Base-by-base conservation (phyloP, 2,329 filamentous ascomycete species). In the Lasiodiplodia hormozganensis region DNA sequence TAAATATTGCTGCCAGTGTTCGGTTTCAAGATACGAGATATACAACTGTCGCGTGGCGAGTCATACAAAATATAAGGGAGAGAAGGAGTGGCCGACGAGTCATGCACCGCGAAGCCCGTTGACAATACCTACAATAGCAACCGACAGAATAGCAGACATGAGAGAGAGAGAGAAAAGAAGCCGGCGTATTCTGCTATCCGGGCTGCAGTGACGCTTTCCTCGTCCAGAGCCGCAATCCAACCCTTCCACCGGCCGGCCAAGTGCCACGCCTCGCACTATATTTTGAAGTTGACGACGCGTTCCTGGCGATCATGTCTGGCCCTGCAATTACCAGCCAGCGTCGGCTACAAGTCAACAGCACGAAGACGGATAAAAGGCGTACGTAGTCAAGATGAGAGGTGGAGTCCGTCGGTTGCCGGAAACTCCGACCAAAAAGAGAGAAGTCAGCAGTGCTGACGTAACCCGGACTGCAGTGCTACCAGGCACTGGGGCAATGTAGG, bases 51-150 rank as follows among this genome's bases (percentile, higher is more conserved):
- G 47, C 60, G 25, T 64, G 60, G 47, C 60, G 60, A 64, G 60
- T 64, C 60, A 64, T 52, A 64, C 47, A 16, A 51, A 64, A 64
- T 64, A 52, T 52, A 53, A 53, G 60, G 60, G 60, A 64, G 47
- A n/a, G 38, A 53, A 38, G 18, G 43, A 64, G 40, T 25, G 47
- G 6, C 28, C 12, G 8, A 28, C 60, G 60, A 64, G 60, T 64
- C 60, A 64, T 64, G 60, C 23, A 25, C 12, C 11, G 18, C 28
- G 4, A 47, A 53, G 7, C 8, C 31, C 31, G 31, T 34, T 34
- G 31, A 34, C 31, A 28, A 52, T 11, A 62, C 43, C 23, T 23
- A 23, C 23, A 12, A 23, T 51, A 47, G 12, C 31, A 31, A 64
- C 51, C 7, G 14, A 8, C 8, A 14, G n/a, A 38, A 62, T 62